Evolutionary conservation across 345 rosid genomes (phyloP), one percentile per base, ranked within the genome.

Genomic region (Fremontodendron californicum): DNA sequence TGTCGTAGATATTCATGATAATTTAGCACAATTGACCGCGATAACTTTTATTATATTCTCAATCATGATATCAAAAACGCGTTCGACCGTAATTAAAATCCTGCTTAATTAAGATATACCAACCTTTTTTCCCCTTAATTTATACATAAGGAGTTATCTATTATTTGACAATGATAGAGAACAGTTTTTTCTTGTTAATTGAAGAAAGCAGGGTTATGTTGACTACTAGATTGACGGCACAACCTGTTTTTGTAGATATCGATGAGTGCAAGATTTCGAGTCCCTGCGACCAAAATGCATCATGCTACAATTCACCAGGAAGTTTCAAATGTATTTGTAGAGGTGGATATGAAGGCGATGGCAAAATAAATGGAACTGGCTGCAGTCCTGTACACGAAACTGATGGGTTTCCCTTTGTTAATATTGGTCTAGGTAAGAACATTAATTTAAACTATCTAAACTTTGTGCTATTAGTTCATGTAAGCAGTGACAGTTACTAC

Each of bases 401-500:
- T 12, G 3, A 72, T 21, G 33, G 33, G 18, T 13, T 54, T 33
- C 33, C 45, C 9, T 19, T 72, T 11, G 63, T 72, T 52, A 35
- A 52, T 33, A 35, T 72, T 19, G 75, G 63, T 51, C 63, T 72
- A 19, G 75, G 75, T 51, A n/a, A 51, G 18, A 42, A 33, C 31
- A 31, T 71, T 31, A 27, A 9, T 48, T 71, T 9, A 9, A 31
- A 3, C 33, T n/a, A 4, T 25, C 15, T 23, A 23, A 57, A 57
- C 62, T 57, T 10, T 23, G 33, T 57, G 31, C 15, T 3, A 23
- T 57, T 16, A 9, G 62, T 55, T 23, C 33, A 13, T 62, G 31
- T 16, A 21, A 35, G 64, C 35, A 58, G 11, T 25, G 51, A 46
- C 51, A 46, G 51, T 46, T 46, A 11, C 15, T 45, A 13, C 3